Percentiles rank a stretch among this genome's conserved stretches.
Evolutionary conservation across 805 yeast species (phyloP).

Genomic region (Lipomyces kockii): DNA sequence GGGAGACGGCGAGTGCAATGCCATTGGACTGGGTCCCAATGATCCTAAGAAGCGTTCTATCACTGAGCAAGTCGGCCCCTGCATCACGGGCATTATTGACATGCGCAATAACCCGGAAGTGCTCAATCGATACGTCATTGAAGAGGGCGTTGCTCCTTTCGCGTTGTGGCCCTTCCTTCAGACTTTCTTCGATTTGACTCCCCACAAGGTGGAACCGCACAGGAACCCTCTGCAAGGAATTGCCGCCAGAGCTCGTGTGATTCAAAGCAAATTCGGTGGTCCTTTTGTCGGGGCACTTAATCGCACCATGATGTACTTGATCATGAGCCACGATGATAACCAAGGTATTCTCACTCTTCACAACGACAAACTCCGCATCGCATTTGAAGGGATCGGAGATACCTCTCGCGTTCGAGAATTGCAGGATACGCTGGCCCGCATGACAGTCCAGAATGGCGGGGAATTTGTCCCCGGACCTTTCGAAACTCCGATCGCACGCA

Average conservation of each 20-base stretch:
- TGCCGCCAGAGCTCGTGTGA: background rate
- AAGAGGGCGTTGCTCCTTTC: conserved; percentile 1
- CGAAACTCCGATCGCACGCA: background rate
- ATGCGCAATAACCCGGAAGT: background rate
- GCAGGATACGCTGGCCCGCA: background rate
- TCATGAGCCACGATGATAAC: conserved; percentile 1
- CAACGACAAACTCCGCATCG: background rate
- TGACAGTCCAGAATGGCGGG: background rate
- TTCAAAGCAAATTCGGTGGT: background rate
- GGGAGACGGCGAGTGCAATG: background rate
- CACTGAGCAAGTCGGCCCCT: background rate
- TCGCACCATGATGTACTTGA: background rate
- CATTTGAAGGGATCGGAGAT: background rate
- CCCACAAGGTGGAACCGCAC: background rate
- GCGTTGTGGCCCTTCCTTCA: background rate
- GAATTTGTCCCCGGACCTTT: background rate
- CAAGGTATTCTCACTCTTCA: background rate
- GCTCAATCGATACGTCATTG: background rate
- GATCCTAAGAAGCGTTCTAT: background rate
- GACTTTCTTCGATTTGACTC: background rate
- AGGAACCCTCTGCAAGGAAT: background rate
- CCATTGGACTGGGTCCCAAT: background rate
- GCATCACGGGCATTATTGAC: background rate
- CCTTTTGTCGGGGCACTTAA: background rate
- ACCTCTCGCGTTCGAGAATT: background rate